A percentile compares a stretch with the other conserved stretches of the same genome.
Conservation (phyloP, 2,329 filamentous ascomycete species). For the Fusarium devonianum region DNA sequence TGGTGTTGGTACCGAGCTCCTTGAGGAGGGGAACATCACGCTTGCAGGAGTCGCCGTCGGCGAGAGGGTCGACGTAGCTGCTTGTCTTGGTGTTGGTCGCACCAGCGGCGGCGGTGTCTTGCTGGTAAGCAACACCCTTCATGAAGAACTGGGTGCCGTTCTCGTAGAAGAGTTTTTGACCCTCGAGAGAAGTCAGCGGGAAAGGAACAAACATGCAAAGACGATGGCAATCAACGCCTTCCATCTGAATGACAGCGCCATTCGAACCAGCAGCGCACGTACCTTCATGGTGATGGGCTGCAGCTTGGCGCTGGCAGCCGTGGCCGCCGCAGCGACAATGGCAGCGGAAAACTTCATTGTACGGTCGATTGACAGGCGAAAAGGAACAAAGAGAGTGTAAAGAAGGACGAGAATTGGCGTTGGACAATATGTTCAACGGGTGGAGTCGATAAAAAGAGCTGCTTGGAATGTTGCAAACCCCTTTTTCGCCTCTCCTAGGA, state of each 20-base stretch:
- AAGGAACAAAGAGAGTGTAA: conserved; percentile 25
- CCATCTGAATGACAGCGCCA: too few species aligned
- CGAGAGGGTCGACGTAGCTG: conserved; percentile 82
- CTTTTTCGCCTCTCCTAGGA: conserved; percentile 21
- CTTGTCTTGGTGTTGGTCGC: conserved; percentile 52
- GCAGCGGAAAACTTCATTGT: conserved; percentile 49
- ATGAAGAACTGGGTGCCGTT: conserved; percentile 76
- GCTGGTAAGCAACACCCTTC: conserved; percentile 94
- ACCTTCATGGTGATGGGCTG: conserved; percentile 76
- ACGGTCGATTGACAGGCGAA: conserved; percentile 25
- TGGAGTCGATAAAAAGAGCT: conserved; percentile 8
- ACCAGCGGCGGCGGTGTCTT: conserved; percentile 70
- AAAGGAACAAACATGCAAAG: too few species aligned
- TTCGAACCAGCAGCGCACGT: too few species aligned
- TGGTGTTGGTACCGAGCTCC: conserved; percentile 85
- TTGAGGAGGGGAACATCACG: conserved; percentile 85
- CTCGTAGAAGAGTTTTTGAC: conserved; percentile 89
- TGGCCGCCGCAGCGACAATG: conserved; percentile 52
- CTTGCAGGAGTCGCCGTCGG: conserved; percentile 73
- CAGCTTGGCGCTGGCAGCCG: conserved; percentile 52
- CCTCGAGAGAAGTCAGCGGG: conserved; percentile 53
- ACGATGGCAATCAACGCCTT: too few species aligned
- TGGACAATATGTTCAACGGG: conserved; percentile 13
- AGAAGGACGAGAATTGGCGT: conserved; percentile 31
- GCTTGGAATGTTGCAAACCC: conserved; percentile 28